Evolutionary conservation across 2,329 filamentous ascomycete species (phyloP), one percentile per base, ranked within the genome.

Genomic region (Venturia asperata): DNA sequence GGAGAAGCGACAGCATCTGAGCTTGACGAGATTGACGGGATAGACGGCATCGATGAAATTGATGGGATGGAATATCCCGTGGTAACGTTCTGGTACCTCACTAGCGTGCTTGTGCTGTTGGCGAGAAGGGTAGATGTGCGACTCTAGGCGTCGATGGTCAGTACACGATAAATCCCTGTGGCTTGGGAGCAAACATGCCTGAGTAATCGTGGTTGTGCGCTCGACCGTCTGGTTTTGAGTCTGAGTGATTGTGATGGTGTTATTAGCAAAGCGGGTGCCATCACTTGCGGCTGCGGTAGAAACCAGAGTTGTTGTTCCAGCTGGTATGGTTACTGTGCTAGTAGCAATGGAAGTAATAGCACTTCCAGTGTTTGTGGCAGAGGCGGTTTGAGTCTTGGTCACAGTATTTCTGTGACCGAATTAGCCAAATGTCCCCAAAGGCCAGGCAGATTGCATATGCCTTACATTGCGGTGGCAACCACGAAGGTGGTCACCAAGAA

Each of bases 401-500:
- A 15, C 10, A 27, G 47, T 52, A 27, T 21, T 21, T 21, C 47
- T 52, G 21, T 15, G 0, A 15, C 1, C 13, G 13, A 27, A 52
- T 52, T 21, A 52, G 47, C 24, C 15, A 7, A 15, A 21, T 2
- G n/a, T 27, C 21, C n/a, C 11, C 19, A 21, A 10, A 19, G n/a
- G 6, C 13, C 24, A 19, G 15, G 11, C 17, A 34, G 11, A 30
- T n/a, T 9, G n/a, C 1, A 15, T 19, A 27, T 7, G 52, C 17
- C 30, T 3, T 58, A 37, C 30, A 21, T 19, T 7, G 52, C 52
- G n/a, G 27, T 34, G 10, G 19, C 60, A 21, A 62, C 60, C 3
- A 62, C 39, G 24, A 62, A 62, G 39, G n/a, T 43, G 17, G 42
- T 62, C 15, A 47, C 21, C n/a, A 11, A 27, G 60, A 62, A 62